Evolutionary conservation across 1,139 yeast species (phyloP).

Genomic region (Geotrichum australiense): DNA sequence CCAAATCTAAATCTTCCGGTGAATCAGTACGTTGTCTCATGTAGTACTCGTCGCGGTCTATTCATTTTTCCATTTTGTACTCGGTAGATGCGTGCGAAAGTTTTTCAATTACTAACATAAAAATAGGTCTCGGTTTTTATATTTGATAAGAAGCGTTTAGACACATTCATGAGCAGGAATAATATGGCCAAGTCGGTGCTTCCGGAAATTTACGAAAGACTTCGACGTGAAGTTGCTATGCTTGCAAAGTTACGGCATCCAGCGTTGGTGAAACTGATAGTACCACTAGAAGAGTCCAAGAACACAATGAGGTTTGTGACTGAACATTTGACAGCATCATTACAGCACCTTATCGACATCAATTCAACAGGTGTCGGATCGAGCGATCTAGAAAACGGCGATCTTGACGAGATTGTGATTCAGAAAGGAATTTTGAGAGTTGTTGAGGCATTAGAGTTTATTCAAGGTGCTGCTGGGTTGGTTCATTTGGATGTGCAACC

Average conservation of each 20-base stretch:
- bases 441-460: constrained; percentile 69
- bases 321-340: constrained; percentile 60
- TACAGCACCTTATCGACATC: constrained; percentile 41
- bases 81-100: too few relatives aligned
- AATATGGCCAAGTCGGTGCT: constrained; percentile 38
- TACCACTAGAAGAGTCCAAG: constrained; percentile 83
- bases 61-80: too few relatives aligned
- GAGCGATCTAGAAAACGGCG: constrained; percentile 29
- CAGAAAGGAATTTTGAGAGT: constrained; percentile 81
- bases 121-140: constrained; percentile 68
- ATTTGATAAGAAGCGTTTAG: constrained; percentile 76
- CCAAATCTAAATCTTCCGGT: constrained; percentile 52
- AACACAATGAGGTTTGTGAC: constrained; percentile 77
- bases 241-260: constrained; percentile 85
- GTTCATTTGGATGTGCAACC: constrained; percentile 82
- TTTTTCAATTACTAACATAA: too few relatives aligned
- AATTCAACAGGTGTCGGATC: constrained; percentile 22
- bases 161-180: constrained; percentile 45
- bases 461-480: constrained; percentile 67
- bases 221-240: constrained; percentile 56
- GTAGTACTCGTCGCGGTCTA: too few relatives aligned
- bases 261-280: constrained; percentile 69
- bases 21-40: constrained; percentile 26
- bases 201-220: constrained; percentile 39
- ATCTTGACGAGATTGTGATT: constrained; percentile 59